Conservation (phyloP, 495 filamentous ascomycete species). For the Evernia prunastri region DNA sequence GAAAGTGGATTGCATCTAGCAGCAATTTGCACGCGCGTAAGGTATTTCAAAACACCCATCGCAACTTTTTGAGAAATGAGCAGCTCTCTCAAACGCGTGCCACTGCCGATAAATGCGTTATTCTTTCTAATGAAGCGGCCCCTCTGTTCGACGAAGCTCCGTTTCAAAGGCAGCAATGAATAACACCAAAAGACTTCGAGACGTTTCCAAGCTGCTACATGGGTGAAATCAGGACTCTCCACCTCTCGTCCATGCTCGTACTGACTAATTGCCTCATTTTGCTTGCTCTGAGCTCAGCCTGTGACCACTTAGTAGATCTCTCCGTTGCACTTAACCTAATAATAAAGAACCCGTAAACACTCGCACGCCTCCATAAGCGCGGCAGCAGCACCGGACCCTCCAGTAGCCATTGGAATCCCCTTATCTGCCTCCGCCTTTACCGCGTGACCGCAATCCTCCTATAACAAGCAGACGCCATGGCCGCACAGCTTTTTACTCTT, state of each 20-base stretch:
- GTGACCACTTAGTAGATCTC: background rate
- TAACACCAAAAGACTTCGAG: background rate
- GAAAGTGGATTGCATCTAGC: too few species aligned
- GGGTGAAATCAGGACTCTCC: background rate
- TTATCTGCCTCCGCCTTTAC: background rate
- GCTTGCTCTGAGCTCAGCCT: background rate
- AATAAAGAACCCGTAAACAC: background rate
- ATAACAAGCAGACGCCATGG: background rate
- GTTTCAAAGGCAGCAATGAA: background rate
- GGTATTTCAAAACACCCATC: too few species aligned
- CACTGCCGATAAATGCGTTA: background rate
- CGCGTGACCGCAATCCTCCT: background rate
- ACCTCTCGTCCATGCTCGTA: background rate
- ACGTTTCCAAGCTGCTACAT: background rate
- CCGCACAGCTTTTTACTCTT: background rate
- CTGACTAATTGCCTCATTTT: background rate
- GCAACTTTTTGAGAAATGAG: too few species aligned
- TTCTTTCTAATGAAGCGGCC: background rate
- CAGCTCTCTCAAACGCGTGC: background rate
- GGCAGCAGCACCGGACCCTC: background rate
- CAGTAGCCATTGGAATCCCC: background rate
- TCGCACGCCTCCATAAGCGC: background rate
- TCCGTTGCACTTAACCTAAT: background rate
- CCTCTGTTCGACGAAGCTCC: background rate
- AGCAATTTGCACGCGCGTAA: too few species aligned